Conservation (phyloP, 2,329 filamentous ascomycete genomes). For the Alternaria sp. region DNA sequence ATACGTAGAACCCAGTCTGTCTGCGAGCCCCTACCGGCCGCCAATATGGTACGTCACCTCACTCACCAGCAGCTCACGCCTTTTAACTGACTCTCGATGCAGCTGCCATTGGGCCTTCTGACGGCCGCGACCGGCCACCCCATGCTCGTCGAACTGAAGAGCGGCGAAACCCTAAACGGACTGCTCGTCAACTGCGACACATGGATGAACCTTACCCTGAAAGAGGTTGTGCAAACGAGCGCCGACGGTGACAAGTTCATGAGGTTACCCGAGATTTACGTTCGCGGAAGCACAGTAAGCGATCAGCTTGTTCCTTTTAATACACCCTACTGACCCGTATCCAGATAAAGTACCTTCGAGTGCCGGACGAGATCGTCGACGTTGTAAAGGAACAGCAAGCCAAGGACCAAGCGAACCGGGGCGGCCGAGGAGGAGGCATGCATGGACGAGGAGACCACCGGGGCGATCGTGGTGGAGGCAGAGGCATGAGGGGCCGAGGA, state of each 20-base stretch:
- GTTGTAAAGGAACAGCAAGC: slow-evolving; percentile 91
- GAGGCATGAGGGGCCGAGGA: slow-evolving; percentile 63
- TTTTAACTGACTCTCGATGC: slow-evolving; percentile 15
- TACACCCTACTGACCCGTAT: neutral
- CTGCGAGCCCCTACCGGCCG: neutral
- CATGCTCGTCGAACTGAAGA: slow-evolving; percentile 97
- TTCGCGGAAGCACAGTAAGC: slow-evolving; percentile 94
- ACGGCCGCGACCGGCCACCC: slow-evolving; percentile 97
- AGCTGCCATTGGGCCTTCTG: slow-evolving; percentile 78
- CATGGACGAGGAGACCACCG: slow-evolving; percentile 63
- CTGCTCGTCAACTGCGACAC: slow-evolving; percentile 97
- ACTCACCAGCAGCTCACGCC: neutral
- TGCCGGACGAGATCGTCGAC: slow-evolving; percentile 96
- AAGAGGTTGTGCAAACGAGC: slow-evolving; percentile 96
- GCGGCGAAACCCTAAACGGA: slow-evolving; percentile 95
- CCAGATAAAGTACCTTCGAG: slow-evolving; percentile 96
- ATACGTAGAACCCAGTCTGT: neutral
- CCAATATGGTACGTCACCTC: slow-evolving; percentile 34
- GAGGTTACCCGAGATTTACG: slow-evolving; percentile 90
- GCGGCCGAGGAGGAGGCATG: slow-evolving; percentile 71
- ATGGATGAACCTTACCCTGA: slow-evolving; percentile 98
- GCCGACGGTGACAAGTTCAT: slow-evolving; percentile 95
- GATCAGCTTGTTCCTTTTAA: neutral
- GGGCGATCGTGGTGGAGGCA: slow-evolving; percentile 56
- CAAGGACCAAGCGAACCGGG: slow-evolving; percentile 65